Evolutionary conservation across 2,329 filamentous ascomycete genomes (phyloP).

Genomic region (Fragosphaeria purpurea): DNA sequence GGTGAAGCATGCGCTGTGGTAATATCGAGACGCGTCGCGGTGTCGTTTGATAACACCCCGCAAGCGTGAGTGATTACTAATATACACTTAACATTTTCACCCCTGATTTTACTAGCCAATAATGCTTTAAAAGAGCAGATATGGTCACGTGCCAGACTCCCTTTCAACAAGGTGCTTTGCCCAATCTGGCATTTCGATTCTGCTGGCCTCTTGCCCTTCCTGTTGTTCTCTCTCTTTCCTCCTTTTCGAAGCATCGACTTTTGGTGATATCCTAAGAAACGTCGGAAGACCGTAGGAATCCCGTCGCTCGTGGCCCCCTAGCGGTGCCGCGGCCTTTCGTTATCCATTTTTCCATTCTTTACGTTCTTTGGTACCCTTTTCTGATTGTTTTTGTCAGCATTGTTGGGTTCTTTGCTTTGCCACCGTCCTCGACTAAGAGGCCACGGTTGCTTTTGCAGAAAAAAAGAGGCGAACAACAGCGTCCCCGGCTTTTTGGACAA

Average conservation of each 20-base stretch:
- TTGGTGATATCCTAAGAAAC: constrained; percentile 1
- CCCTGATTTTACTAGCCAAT: neutral
- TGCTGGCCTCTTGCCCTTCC: constrained; percentile 1
- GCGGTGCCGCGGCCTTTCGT: neutral
- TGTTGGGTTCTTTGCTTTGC: neutral
- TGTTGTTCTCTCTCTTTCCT: neutral
- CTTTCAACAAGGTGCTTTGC: neutral
- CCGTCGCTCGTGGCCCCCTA: neutral
- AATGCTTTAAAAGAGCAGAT: neutral
- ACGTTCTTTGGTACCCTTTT: neutral
- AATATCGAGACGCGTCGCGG: constrained; percentile 5
- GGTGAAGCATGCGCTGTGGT: neutral
- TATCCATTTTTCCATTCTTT: neutral
- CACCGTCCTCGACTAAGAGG: constrained; percentile 5
- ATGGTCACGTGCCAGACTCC: constrained; percentile 1
- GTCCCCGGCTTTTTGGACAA: neutral
- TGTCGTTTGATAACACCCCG: neutral
- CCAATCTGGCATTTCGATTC: constrained; percentile 3
- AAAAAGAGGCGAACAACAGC: neutral
- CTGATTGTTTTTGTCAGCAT: neutral
- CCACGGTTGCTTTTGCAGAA: constrained; percentile 10
- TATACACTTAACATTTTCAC: too few relatives aligned
- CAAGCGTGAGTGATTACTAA: too few relatives aligned
- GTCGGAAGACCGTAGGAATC: neutral
- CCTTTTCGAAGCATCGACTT: constrained; percentile 1